These are phyloP conservation scores for Symbiodinium natans DNA, from an alignment of 73 alveolate genomes.

Conservation along the genomic window DNA sequence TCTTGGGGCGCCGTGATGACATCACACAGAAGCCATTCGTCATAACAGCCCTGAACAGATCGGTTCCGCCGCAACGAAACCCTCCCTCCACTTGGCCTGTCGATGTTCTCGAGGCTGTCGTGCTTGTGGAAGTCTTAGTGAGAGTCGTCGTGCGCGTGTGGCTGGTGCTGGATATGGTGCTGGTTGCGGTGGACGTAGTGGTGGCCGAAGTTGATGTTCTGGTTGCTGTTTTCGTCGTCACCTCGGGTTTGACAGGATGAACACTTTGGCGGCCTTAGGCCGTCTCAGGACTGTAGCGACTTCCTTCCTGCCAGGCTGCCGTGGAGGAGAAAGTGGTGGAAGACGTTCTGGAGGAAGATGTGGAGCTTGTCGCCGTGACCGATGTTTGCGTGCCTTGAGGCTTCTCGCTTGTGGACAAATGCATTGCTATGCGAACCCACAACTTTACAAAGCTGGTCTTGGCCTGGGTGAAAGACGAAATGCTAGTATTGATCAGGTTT, in stretches of 20 bases:
- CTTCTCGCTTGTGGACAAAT: background rate
- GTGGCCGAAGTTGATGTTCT: background rate
- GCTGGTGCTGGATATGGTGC: background rate
- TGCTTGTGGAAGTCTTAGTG: background rate
- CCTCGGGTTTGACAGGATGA: background rate
- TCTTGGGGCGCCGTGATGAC: too few species aligned
- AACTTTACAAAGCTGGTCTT: too few species aligned
- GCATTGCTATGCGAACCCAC: background rate
- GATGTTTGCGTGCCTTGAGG: background rate
- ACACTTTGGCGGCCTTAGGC: too few species aligned
- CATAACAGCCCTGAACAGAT: too few species aligned
- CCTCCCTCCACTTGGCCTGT: background rate
- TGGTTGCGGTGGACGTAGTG: background rate
- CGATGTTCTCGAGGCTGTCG: background rate
- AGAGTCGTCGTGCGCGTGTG: background rate
- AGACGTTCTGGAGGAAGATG: background rate
- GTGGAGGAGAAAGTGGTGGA: background rate
- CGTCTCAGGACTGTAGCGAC: too few species aligned
- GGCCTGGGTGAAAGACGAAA: too few species aligned
- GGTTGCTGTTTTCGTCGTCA: conserved; percentile 9
- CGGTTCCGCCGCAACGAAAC: too few species aligned
- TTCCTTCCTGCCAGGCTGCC: background rate
- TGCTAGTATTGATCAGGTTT: too few species aligned
- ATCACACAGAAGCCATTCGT: too few species aligned
- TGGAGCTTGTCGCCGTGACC: background rate